Base-by-base conservation (phyloP, 495 filamentous ascomycete genomes). In the Trichocladium antarcticum region DNA sequence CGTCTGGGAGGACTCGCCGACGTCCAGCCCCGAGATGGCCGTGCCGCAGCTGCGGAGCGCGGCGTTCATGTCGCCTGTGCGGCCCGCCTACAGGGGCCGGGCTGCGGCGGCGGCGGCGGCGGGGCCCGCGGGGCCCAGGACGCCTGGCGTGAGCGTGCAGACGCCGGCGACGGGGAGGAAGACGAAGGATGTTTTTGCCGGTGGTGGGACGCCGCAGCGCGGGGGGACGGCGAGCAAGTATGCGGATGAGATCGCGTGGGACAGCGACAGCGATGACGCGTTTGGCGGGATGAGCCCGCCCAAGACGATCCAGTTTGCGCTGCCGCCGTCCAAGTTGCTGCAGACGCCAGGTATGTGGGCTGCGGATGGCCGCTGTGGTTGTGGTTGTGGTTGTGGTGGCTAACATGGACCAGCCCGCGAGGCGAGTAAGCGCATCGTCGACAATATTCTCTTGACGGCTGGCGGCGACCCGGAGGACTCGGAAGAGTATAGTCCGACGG, bases 271-370 rank as follows among this genome's bases (percentile, higher is more conserved):
- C 36, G 76, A 81, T 35, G 47, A 79, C 38, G 78, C 77, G 1
- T 78, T 80, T 35, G 74, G 74, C 2, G 86, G 79, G 0, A 78
- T 88, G 56, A 94, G 87, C 58, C 92, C 93, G 31, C 92, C 92
- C 0, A 95, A 95, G 68, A 99, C 92, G 21, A 95, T 99, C 64
- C 89, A 95, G 60, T 99, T 99, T 61, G 84, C 87, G 57, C 72
- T 99, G 49, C 89, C 89, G 47, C 84, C 87, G 58, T 84, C 81
- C 41, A 80, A 85, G 53, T 65, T 99, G 28, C 66, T 99, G 69
- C 88, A 92, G 57, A 99, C 92, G 20, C 92, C 92, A 49, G 88
- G 88, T 87, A 72, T 71, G 24, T 42, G 5, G 1, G 24, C 20
- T 36, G 1, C 41, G n/a, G n/a, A n/a, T n/a, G n/a, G n/a, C n/a